A percentile compares a stretch with the other conserved stretches of the same genome.
These are phyloP conservation scores for Didymella glomerata DNA, from an alignment of 2,329 filamentous ascomycete genomes.

Conservation along the genomic window DNA sequence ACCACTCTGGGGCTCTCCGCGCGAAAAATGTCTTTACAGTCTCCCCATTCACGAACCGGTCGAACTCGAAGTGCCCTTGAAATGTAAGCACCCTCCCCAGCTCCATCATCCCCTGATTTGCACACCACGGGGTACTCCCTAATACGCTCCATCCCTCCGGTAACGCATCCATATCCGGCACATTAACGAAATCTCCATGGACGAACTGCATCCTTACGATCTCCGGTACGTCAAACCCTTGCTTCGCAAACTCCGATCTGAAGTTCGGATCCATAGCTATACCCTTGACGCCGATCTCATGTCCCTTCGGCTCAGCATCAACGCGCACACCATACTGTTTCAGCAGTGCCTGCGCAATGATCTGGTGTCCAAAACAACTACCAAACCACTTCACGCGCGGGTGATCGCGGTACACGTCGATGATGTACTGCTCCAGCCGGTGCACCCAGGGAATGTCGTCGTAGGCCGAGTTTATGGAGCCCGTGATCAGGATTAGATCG, in stretches of 20 bases:
- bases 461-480: constrained; percentile 48
- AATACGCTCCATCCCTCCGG: constrained; percentile 33
- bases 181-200: constrained; percentile 47
- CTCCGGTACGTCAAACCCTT: constrained; percentile 6
- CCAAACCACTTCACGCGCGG: constrained; percentile 53
- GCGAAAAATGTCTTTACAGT: constrained; percentile 49
- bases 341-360: constrained; percentile 53
- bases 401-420: constrained; percentile 41
- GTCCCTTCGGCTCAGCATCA: constrained; percentile 39
- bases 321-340: constrained; percentile 37
- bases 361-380: constrained; percentile 57
- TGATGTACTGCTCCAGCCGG: constrained; percentile 42
- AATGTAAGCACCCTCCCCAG: constrained; percentile 52
- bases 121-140: constrained; percentile 46
- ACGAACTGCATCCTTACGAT: constrained; percentile 51
- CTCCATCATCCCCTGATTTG: constrained; percentile 53
- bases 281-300: constrained; percentile 39
- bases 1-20: constrained; percentile 31
- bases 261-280: constrained; percentile 32
- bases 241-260: background rate
- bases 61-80: constrained; percentile 58
- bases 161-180: constrained; percentile 27
- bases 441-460: constrained; percentile 41
- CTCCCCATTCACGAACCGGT: constrained; percentile 53
- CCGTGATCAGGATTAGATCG: constrained; percentile 53